phyloP scores from a whole-genome alignment of 148 eudicot species.

The Gaultheria prostrata region DNA sequence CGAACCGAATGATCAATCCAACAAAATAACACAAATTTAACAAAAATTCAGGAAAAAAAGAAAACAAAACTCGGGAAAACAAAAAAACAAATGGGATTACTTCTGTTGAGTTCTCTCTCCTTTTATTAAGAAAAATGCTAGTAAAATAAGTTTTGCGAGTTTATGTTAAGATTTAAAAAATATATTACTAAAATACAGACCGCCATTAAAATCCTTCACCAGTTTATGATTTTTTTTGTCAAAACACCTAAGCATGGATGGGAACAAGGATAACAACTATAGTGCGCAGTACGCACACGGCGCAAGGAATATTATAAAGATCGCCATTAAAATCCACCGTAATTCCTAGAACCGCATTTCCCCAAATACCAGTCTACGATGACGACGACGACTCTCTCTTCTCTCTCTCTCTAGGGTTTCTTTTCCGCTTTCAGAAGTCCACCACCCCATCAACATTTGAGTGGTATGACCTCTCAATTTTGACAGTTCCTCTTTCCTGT shows the following conservation, averaged over 20 bases:
- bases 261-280: not conserved
- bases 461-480: not conserved
- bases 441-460: not conserved
- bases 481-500: not conserved
- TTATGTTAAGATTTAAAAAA: too few species aligned
- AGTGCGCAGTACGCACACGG: not conserved
- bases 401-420: not conserved
- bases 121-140: too few species aligned
- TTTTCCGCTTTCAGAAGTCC: not conserved
- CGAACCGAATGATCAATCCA: too few species aligned
- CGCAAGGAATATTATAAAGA: not conserved
- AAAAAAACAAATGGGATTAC: too few species aligned
- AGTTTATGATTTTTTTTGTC: too few species aligned
- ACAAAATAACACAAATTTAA: too few species aligned
- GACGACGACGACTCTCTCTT: not conserved
- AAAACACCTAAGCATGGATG: not conserved
- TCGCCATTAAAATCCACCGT: not conserved
- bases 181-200: too few species aligned
- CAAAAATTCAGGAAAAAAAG: too few species aligned
- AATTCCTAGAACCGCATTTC: not conserved
- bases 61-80: too few species aligned
- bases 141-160: too few species aligned
- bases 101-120: too few species aligned
- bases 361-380: not conserved
- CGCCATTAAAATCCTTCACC: too few species aligned